Percentiles rank a stretch among this genome's conserved stretches.
phyloP scores from a whole-genome alignment of 2,329 filamentous ascomycete genomes.

The Blastomyces gilchristii region DNA sequence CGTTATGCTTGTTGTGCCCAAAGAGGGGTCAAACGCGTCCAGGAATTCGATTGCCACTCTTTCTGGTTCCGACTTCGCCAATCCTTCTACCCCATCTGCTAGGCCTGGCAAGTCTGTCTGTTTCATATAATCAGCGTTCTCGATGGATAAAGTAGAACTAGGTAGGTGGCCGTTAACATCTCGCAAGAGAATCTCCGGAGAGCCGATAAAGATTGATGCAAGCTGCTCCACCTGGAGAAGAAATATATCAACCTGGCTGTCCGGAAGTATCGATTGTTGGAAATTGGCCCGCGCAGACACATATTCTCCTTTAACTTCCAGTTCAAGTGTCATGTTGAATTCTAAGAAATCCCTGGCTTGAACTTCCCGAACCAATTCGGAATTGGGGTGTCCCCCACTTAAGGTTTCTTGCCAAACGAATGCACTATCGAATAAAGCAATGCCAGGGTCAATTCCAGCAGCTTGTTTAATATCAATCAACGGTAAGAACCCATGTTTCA shows the following conservation, averaged over 20 bases:
- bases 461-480: conserved; percentile 59
- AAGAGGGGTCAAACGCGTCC: conserved; percentile 34
- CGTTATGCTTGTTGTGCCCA: conserved; percentile 24
- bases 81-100: conserved; percentile 45
- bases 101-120: conserved; percentile 37
- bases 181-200: conserved; percentile 26
- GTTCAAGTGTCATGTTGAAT: conserved; percentile 63
- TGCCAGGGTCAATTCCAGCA: conserved; percentile 44
- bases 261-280: conserved; percentile 44
- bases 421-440: conserved; percentile 60
- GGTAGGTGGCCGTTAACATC: conserved; percentile 24
- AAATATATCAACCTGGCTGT: conserved; percentile 47
- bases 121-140: conserved; percentile 35
- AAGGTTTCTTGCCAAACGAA: conserved; percentile 69
- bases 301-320: conserved; percentile 51
- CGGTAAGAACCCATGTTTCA: conserved; percentile 54
- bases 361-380: conserved; percentile 43
- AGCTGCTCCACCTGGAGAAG: conserved; percentile 52
- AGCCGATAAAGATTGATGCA: conserved; percentile 34
- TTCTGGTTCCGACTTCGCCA: conserved; percentile 41
- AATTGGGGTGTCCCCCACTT: conserved; percentile 20
- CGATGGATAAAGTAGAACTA: conserved; percentile 37
- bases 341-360: conserved; percentile 62
- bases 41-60: conserved; percentile 57
- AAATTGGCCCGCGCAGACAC: conserved; percentile 47